Evolutionary conservation across 352 stramenopile genomes (phyloP), one percentile per base, ranked within the genome.

Genomic region (Plasmopara muralis): DNA sequence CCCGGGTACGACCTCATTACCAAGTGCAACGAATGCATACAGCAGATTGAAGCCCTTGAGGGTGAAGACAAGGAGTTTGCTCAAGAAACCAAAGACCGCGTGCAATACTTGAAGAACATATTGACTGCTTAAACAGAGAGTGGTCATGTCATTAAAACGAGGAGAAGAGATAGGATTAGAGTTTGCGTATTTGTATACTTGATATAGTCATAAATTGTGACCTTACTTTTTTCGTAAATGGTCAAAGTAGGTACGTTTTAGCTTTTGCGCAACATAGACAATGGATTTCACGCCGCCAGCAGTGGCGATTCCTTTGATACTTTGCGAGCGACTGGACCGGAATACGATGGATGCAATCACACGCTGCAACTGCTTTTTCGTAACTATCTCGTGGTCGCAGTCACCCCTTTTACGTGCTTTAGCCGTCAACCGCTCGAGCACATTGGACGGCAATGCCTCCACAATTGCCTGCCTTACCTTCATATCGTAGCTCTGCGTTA

Each of bases 261-360:
- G 66, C 56, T 95, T 95, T 57, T 91, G 74, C 29, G 73, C 69
- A 4, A 91, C 70, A 52, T 95, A 95, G 30, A 78, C 48, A 35
- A 89, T 73, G 6, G 81, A 85, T 50, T 95, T 95, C 33, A 85
- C 50, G 15, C 66, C 77, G 9, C 86, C 86, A 30, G 83, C 86
- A 13, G 86, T 95, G 18, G 84, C 70, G 30, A 95, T 89, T 44
- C 86, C 83, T 51, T 95, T 95, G 55, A 90, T 90, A 65, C 84
- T 91, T 62, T 95, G 86, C 9, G 84, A 84, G 29, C 83, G 77
- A 55, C 86, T 95, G 53, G 82, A 93, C n/a, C 76, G 70, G 30
- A 82, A 77, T 33, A 95, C 83, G 28, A 93, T 80, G n/a, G 64
- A 72, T 35, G 68, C 67, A 15, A 88, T 74, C 0, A 74, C 64